phyloP scores from a whole-genome alignment of 768 basidiomycete genomes.

The Mrakia hoshinonis region DNA sequence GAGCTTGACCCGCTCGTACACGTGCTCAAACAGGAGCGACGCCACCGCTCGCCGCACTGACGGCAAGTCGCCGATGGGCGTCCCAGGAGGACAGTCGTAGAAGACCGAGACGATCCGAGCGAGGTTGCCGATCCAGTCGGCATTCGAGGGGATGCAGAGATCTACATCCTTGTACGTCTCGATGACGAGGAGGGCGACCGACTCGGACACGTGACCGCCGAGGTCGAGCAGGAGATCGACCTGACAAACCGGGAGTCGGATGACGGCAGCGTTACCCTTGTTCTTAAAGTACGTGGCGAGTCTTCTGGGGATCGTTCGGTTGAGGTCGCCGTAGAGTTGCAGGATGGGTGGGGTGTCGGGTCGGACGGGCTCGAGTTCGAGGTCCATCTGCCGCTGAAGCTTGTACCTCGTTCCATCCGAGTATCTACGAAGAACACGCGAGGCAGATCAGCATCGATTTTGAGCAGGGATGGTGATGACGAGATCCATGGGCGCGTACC shows the following conservation, averaged over 20 bases:
- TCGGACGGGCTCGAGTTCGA: neutral
- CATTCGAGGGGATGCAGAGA: conserved; percentile 38
- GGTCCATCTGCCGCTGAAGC: conserved; percentile 9
- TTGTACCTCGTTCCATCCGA: conserved; percentile 7
- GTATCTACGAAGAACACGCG: neutral
- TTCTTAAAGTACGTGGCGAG: conserved; percentile 32
- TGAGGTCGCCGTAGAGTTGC: conserved; percentile 12
- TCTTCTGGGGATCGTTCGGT: conserved; percentile 19
- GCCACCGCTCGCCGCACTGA: conserved; percentile 28
- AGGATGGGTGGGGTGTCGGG: conserved; percentile 13
- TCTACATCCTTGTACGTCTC: conserved; percentile 38
- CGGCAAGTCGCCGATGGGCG: neutral
- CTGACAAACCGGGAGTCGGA: conserved; percentile 36
- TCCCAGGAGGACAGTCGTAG: conserved; percentile 28
- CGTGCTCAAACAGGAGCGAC: conserved; percentile 35
- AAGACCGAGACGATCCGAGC: conserved; percentile 37
- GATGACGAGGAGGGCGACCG: conserved; percentile 35
- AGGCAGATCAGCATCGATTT: conserved; percentile 33
- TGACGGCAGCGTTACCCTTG: conserved; percentile 34
- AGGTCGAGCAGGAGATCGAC: conserved; percentile 40
- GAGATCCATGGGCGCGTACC: conserved; percentile 31
- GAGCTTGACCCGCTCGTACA: conserved; percentile 39
- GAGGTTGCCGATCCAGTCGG: conserved; percentile 40
- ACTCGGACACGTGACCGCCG: conserved; percentile 35
- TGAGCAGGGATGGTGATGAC: conserved; percentile 36